Evolutionary conservation across 2,329 filamentous ascomycete genomes (phyloP), one percentile per base, ranked within the genome.

Genomic region (Penicillium sp.): DNA sequence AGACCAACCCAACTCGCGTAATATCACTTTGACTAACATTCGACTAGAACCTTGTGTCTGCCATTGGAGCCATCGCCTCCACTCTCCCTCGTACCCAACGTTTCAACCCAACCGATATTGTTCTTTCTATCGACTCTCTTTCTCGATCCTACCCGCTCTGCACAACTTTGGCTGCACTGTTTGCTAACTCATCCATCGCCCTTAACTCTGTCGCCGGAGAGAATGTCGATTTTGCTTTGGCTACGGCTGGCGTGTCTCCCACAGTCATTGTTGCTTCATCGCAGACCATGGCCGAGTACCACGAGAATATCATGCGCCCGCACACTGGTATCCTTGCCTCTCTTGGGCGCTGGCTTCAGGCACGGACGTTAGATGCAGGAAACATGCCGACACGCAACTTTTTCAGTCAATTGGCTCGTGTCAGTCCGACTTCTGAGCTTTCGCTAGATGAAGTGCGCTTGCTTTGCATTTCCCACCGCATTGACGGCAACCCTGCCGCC

Each of bases 131-230:
- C 45, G 91, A 96, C 66, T 86, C 89, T 6, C 85, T 97, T 45
- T 87, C 89, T 8, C 85, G 89, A 66, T 87, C 88, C 0, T 93
- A 96, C 76, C 86, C 91, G 1, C 83, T 97, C 27, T 85, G 87
- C 54, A 81, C 96, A 59, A 91, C 91, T 0, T 81, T 99, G 57
- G 86, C 89, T 1, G 92, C 93, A 0, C 83, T 99, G 9, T 96
- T 87, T 76, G 89, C 86, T 23, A 94, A 96, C 71, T 83, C 91
- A 19, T 94, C 91, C 0, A 78, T 99, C 21, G 91, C 92, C 27
- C 83, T 99, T 68, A 97, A 91, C 76, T 94, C 92, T 0, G 92
- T 96, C 27, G 89, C 92, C 17, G 89, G 89, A 7, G 82, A 85
- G 36, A 85, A 85, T 12, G 81, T 89, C 13, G 86, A 94, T 70